A percentile compares a stretch with the other conserved stretches of the same genome.
Conservation (phyloP, 768 basidiomycete genomes). For the Holtermanniella nyarrowii region DNA sequence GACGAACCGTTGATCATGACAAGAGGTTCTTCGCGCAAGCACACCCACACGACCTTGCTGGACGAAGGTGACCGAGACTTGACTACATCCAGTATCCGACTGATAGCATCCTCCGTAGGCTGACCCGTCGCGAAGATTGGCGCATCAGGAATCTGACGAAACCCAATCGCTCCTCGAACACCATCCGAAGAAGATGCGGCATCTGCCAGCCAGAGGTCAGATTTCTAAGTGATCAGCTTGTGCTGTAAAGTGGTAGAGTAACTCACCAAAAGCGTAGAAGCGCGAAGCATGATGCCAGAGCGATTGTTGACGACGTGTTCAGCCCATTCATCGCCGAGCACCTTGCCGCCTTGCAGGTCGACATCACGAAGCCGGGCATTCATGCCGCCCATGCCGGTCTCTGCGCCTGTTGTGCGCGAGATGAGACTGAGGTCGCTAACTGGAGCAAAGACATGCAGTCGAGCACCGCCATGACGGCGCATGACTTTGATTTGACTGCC, state of each 20-base stretch:
- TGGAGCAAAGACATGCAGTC: slow-evolving; percentile 82
- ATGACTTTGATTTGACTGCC: slow-evolving; percentile 77
- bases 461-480: slow-evolving; percentile 66
- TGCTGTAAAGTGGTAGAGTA: not conserved
- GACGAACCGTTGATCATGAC: slow-evolving; percentile 71
- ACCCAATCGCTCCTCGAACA: slow-evolving; percentile 89
- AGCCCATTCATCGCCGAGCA: slow-evolving; percentile 90
- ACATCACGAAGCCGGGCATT: slow-evolving; percentile 50
- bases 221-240: slow-evolving; percentile 51
- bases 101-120: slow-evolving; percentile 77
- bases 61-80: slow-evolving; percentile 53
- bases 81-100: slow-evolving; percentile 60
- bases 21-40: slow-evolving; percentile 58
- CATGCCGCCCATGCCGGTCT: slow-evolving; percentile 21
- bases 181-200: slow-evolving; percentile 41
- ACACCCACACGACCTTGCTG: slow-evolving; percentile 72
- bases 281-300: slow-evolving; percentile 83
- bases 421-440: slow-evolving; percentile 67
- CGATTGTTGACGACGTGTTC: slow-evolving; percentile 90
- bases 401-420: slow-evolving; percentile 50
- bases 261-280: slow-evolving; percentile 45
- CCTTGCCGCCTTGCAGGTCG: slow-evolving; percentile 63
- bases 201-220: slow-evolving; percentile 69
- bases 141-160: slow-evolving; percentile 68
- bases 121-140: slow-evolving; percentile 88